Evolutionary conservation across 176 grass and related monocot species (phyloP), one percentile per base, ranked within the genome.

Genomic region (Musa acuminata): DNA sequence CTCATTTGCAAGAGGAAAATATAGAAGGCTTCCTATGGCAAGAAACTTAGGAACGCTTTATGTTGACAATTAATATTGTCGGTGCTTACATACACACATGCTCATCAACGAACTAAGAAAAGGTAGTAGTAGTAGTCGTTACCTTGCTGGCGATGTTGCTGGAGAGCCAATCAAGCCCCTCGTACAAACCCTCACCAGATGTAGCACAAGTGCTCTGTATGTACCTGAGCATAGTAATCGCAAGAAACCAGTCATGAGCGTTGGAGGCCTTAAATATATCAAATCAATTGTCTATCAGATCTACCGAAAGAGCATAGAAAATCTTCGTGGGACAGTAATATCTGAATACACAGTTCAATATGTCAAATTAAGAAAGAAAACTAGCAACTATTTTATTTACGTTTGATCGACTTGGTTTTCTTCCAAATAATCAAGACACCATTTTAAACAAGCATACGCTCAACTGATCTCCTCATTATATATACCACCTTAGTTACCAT

Each of bases 101-200:
- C 0, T 4, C 3, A 6, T 43, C 35, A 6, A 43, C 0, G 4
- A 43, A 43, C 4, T 43, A 43, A 43, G 35, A 6, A 6, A 43
- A 35, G 29, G 35, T 6, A 43, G 35, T 5, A 6, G 3, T 21
- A 21, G 3, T 21, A 21, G 57, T 43, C 21, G 17, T n/a, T 60
- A 60, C 57, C 57, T 60, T 60, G 57, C n/a, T 60, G 16, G 57
- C 57, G n/a, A 60, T 60, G 16, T 60, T 60, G 57, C 57, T 60
- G 2, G 57, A 60, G 16, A 60, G 57, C 57, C 57, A 60, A n/a
- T 60, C 57, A 9, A 60, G 57, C 16, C 57, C 57, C 57, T 60
- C 57, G n/a, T 60, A 60, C 57, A 60, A 17, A 17, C 57, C 57
- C 8, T 60, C 57, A 60, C 57, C 57, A 8, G 57, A 60, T 60